A percentile compares a stretch with the other conserved stretches of the same genome.
Conservation (phyloP, 2,329 filamentous ascomycete genomes). For the Cercospora beticola region DNA sequence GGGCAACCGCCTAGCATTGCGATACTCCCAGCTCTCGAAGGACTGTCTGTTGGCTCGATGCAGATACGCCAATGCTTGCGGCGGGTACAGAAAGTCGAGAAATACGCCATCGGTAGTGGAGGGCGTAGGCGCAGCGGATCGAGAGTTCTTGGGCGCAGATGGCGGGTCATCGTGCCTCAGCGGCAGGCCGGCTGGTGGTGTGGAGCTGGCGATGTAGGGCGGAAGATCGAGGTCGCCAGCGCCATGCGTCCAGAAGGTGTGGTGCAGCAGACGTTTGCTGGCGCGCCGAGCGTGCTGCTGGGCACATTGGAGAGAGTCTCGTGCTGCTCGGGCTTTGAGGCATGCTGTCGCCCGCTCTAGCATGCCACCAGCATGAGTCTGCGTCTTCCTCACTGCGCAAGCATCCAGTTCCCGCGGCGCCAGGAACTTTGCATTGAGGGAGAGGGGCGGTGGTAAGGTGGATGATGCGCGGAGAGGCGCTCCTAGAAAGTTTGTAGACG, state of each 20-base stretch:
- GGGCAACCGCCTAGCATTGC: slow-evolving; percentile 30
- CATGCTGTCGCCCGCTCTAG: slow-evolving; percentile 61
- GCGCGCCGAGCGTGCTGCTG: slow-evolving; percentile 38
- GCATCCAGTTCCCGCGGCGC: neutral
- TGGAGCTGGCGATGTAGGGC: slow-evolving; percentile 20
- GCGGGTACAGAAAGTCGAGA: slow-evolving; percentile 52
- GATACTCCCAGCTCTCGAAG: slow-evolving; percentile 31
- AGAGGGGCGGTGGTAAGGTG: neutral
- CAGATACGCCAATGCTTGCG: slow-evolving; percentile 45
- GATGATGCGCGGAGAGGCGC: neutral
- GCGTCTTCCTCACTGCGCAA: neutral
- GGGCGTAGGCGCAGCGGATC: neutral
- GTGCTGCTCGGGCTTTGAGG: slow-evolving; percentile 54
- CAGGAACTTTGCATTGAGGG: neutral
- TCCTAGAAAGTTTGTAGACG: slow-evolving; percentile 4
- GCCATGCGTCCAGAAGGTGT: slow-evolving; percentile 57
- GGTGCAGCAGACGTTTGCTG: slow-evolving; percentile 53
- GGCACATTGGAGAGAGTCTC: slow-evolving; percentile 49
- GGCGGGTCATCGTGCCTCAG: slow-evolving; percentile 15
- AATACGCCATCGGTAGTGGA: slow-evolving; percentile 27
- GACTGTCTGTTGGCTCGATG: slow-evolving; percentile 20
- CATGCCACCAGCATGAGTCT: slow-evolving; percentile 46
- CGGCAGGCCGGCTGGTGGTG: slow-evolving; percentile 13
- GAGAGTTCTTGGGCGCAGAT: neutral
- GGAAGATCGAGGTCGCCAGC: slow-evolving; percentile 48